Conservation (phyloP, 2,329 filamentous ascomycete genomes). For the Dothideomycetidae sp. region DNA sequence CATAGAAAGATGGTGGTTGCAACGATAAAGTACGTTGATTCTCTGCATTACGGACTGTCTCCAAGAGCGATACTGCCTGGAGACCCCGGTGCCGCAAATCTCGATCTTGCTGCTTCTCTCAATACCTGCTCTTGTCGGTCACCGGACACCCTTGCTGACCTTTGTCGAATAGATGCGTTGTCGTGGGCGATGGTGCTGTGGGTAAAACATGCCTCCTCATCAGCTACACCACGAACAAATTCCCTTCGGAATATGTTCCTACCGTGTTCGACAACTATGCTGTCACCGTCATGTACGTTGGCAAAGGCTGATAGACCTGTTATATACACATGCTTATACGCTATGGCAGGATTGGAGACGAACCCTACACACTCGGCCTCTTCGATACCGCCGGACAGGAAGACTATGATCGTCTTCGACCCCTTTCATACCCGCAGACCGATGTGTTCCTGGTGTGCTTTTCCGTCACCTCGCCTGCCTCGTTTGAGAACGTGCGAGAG, state of each 20-base stretch:
- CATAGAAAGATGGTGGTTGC: conserved; percentile 20
- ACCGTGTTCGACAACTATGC: conserved; percentile 99
- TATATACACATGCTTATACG: conserved; percentile 7
- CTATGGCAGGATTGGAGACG: conserved; percentile 77
- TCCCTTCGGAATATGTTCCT: conserved; percentile 98
- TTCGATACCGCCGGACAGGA: conserved; percentile 99
- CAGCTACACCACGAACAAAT: conserved; percentile 99
- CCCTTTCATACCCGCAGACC: conserved; percentile 93
- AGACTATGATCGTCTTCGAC: conserved; percentile 95
- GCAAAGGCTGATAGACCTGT: not conserved
- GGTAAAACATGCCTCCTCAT: conserved; percentile 98
- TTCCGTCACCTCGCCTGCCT: conserved; percentile 91
- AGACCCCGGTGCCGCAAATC: no score
- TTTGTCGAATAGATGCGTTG: conserved; percentile 63
- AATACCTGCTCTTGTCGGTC: no score
- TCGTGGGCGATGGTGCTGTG: conserved; percentile 97
- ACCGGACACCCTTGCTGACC: conserved; percentile 3
- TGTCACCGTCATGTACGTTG: conserved; percentile 96
- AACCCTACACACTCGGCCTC: conserved; percentile 90
- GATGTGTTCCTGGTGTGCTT: conserved; percentile 99
- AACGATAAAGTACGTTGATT: conserved; percentile 20
- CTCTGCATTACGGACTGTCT: no score
- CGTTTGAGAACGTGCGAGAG: conserved; percentile 97
- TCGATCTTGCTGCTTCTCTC: no score
- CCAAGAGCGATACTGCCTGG: no score